Base-by-base conservation (phyloP, 2,329 filamentous ascomycete genomes). In the Apiospora pterosperma region DNA sequence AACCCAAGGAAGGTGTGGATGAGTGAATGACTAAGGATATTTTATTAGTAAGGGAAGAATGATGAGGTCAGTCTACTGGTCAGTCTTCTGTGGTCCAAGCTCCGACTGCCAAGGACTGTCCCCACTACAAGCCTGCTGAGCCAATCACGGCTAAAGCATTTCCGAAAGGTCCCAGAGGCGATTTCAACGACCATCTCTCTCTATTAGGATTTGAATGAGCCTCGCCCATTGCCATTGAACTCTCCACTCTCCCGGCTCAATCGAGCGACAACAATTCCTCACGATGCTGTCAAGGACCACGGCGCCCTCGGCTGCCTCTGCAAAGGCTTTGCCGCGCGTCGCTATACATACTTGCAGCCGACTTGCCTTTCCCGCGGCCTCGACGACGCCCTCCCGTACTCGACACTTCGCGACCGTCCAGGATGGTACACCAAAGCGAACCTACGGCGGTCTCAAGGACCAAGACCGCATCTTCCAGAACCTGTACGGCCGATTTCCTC, bases 381-480 rank as follows among this genome's bases (percentile, higher is more conserved):
- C 81, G 73, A 77, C 78, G 73, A 78, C 79, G 69, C 75, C 79
- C 74, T 79, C 81, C 71, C 86, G 88, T 77, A 80, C 79, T 75
- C 90, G 95, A 78, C 85, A 86, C 71, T 91, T 97, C 81, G 92
- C 92, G 74, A 93, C 92, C 67, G 91, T 93, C 71, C 89, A 92
- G 78, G 91, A 94, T 79, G 85, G 84, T 73, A 81, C 86, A 68
- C 85, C 90, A 62, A 90, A 91, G 79, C 88, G 87, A 71, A 85
- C 87, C 70, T 92, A 96, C 80, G 93, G 96, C 74, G 93, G 93
- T 65, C 86, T 99, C 73, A 92, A 89, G 82, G 96, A 99, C 79
- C 93, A 98, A 83, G 96, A 99, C 82, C 90, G 96, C 74, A 99
- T 99, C 81, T 99, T 99, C 83, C 94, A 97, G 84, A 99, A 99